phyloP scores from a whole-genome alignment of 2,329 filamentous ascomycete species.

The Raffaelea ambrosiae region DNA sequence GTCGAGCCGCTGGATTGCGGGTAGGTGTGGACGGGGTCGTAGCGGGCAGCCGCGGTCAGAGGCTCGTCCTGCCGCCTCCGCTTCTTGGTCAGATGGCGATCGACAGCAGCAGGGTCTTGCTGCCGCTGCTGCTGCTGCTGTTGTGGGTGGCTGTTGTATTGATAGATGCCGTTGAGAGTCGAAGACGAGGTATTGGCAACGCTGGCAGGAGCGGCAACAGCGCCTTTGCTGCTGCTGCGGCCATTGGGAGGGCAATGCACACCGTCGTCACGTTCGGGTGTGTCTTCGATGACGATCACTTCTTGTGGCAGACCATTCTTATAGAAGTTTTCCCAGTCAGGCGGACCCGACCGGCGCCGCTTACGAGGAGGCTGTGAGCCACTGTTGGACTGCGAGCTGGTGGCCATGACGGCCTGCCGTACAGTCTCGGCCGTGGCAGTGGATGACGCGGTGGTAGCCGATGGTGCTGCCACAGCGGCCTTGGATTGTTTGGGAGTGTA shows the following conservation, averaged over 20 bases:
- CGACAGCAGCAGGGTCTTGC: slow-evolving; percentile 9
- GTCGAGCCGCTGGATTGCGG: slow-evolving; percentile 58
- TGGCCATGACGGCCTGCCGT: slow-evolving; percentile 24
- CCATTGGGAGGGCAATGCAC: slow-evolving; percentile 19
- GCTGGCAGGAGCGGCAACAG: too few relatives aligned
- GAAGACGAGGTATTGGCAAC: too few relatives aligned
- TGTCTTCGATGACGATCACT: slow-evolving; percentile 77
- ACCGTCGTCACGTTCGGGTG: slow-evolving; percentile 44
- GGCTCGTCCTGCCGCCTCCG: slow-evolving; percentile 57
- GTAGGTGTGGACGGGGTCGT: slow-evolving; percentile 61
- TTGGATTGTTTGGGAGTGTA: slow-evolving; percentile 16
- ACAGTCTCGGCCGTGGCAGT: slow-evolving; percentile 14
- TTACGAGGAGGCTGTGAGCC: slow-evolving; percentile 32
- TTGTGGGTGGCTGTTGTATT: background rate
- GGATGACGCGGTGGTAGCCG: background rate
- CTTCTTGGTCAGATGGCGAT: slow-evolving; percentile 57
- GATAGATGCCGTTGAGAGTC: background rate
- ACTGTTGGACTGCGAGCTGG: slow-evolving; percentile 21
- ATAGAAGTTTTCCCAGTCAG: slow-evolving; percentile 75
- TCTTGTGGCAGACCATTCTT: slow-evolving; percentile 77
- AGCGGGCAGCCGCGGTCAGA: slow-evolving; percentile 27
- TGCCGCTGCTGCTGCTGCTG: slow-evolving; percentile 15
- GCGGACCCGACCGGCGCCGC: slow-evolving; percentile 51
- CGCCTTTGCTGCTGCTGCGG: slow-evolving; percentile 4
- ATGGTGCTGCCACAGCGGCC: background rate